Evolutionary conservation across 768 basidiomycete species (phyloP).

Genomic region (Mycena maculata): DNA sequence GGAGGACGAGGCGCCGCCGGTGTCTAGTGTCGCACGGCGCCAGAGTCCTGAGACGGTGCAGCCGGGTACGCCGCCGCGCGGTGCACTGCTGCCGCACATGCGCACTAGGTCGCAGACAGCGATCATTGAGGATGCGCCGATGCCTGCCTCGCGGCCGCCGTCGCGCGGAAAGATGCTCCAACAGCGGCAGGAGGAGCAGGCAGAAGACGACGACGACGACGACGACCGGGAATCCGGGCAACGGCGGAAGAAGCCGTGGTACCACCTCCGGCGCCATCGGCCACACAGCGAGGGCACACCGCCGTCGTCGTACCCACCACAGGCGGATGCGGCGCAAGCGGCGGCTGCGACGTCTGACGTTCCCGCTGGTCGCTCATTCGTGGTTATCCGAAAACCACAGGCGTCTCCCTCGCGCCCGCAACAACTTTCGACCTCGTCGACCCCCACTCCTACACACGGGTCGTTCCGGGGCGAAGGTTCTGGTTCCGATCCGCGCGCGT

Average conservation of each 20-base stretch:
- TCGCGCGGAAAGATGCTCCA: slow-evolving; percentile 20
- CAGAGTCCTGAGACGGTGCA: slow-evolving; percentile 45
- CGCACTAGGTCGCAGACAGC: slow-evolving; percentile 88
- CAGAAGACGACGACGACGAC: slow-evolving; percentile 46
- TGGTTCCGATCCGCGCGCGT: slow-evolving; percentile 33
- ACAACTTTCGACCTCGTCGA: slow-evolving; percentile 44
- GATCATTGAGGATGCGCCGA: slow-evolving; percentile 75
- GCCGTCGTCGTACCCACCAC: slow-evolving; percentile 38
- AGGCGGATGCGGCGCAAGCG: slow-evolving; percentile 50
- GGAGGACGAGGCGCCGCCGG: slow-evolving; percentile 59
- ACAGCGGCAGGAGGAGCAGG: slow-evolving; percentile 16
- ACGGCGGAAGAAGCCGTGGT: slow-evolving; percentile 79
- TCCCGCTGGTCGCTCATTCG: slow-evolving; percentile 68
- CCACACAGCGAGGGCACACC: slow-evolving; percentile 66
- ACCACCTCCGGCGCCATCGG: slow-evolving; percentile 68
- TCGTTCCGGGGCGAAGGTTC: slow-evolving; percentile 20
- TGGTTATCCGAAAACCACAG: slow-evolving; percentile 74
- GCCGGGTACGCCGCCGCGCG: slow-evolving; percentile 57
- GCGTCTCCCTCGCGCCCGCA: slow-evolving; percentile 49
- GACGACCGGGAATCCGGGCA: slow-evolving; percentile 53
- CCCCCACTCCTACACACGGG: slow-evolving; percentile 41
- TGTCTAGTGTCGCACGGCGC: slow-evolving; percentile 60
- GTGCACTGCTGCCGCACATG: slow-evolving; percentile 74
- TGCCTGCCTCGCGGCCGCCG: slow-evolving; percentile 38
- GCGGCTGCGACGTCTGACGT: slow-evolving; percentile 46